Base-by-base conservation (phyloP, 352 stramenopile species). In the Pythium phragmiticola region DNA sequence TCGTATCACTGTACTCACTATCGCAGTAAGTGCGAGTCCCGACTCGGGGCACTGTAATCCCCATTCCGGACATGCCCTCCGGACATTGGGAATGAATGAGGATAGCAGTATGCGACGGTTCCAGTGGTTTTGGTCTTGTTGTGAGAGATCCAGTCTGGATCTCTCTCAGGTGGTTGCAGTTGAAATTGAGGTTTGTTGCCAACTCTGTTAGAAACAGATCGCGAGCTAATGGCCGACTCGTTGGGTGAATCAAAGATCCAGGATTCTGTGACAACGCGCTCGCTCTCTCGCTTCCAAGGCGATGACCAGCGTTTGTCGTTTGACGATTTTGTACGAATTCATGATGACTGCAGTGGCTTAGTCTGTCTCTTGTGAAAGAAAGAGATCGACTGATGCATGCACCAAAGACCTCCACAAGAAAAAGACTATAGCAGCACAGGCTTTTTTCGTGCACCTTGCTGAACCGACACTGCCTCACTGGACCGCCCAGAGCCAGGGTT, bases 371-470 rank as follows among this genome's bases (percentile, higher is more conserved):
- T 46, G 39, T 21, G 3, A 46, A 46, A 8, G 11, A 8, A 7
- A 46, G 39, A 46, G 17, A 16, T 7, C 17, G 39, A 19, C 39
- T 46, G 39, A 46, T 14, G 39, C 37, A 42, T 3, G 26, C 11
- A 39, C 34, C 7, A 39, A 11, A 6, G 7, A 14, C 34, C 34
- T 39, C 51, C 51, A 57, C 51, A 57, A 57, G 51, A 57, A 57
- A 57, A 57, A 57, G 51, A 39, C 7, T 13, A 0, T 9, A 39
- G 34, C 34, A 39, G 11, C 34, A 1, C 34, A 11, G 34, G 34
- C 34, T 39, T 39, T 39, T 39, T 39, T 39, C 34, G 34, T 39
- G 34, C 11, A 39, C 34, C 34, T 39, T 13, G 48, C 48, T 54
- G 48, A 54, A 54, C 48, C 26, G 26, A 54, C 23, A 19, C 14